Evolutionary conservation across 176 grass and related monocot genomes (phyloP).

Genomic region (Eragrostis curvula): DNA sequence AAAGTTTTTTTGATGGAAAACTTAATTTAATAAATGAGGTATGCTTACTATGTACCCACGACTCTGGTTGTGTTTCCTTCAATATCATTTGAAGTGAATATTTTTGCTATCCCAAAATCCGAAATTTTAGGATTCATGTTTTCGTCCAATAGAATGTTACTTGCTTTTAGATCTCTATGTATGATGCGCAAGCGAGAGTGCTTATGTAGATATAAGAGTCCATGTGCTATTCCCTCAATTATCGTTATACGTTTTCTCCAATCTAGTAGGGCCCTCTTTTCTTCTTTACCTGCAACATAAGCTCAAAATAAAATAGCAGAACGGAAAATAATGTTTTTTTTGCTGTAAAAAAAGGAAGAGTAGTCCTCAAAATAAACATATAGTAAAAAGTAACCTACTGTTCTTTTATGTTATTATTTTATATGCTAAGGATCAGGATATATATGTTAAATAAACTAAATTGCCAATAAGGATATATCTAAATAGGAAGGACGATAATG

Average conservation of each 20-base stretch:
- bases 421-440: too few relatives aligned
- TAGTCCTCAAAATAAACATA: too few relatives aligned
- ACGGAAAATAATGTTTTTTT: background rate
- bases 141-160: constrained; percentile 25
- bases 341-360: too few relatives aligned
- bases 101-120: constrained; percentile 35
- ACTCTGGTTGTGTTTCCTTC: constrained; percentile 9
- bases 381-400: too few relatives aligned
- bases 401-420: too few relatives aligned
- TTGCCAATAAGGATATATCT: too few relatives aligned
- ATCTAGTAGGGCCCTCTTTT: background rate
- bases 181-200: constrained; percentile 16
- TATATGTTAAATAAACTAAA: too few relatives aligned
- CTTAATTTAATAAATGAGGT: background rate
- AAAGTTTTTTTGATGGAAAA: background rate
- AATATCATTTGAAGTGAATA: constrained; percentile 8
- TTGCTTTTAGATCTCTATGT: constrained; percentile 46
- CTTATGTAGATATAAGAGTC: background rate
- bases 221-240: background rate
- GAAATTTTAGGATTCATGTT: constrained; percentile 45
- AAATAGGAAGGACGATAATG: too few relatives aligned
- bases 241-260: background rate
- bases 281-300: background rate
- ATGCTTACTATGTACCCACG: constrained; percentile 2
- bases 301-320: background rate